These are phyloP conservation scores for Aspergillus aculeatus DNA, from an alignment of 2,329 filamentous ascomycete species.

Conservation along the genomic window DNA sequence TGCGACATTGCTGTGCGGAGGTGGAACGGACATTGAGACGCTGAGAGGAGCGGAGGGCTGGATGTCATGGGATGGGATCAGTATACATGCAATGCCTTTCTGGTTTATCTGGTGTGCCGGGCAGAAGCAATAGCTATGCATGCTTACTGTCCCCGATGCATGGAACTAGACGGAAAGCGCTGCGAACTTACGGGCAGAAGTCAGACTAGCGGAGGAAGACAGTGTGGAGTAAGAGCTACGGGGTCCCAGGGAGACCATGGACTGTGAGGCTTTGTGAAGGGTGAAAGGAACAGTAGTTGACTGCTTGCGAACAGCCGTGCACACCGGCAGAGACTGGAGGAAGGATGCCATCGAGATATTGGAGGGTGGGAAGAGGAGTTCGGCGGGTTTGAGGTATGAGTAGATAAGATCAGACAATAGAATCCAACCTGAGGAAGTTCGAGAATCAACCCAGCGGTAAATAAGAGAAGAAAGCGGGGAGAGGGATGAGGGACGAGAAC, in stretches of 20 bases:
- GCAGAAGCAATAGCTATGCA: not conserved
- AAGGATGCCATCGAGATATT: constrained; percentile 33
- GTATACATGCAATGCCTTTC: not conserved
- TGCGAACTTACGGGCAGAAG: constrained; percentile 31
- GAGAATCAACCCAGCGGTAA: constrained; percentile 2
- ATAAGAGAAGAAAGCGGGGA: not conserved
- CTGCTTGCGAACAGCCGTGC: constrained; percentile 38
- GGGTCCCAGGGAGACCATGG: constrained; percentile 30
- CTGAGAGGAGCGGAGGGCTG: constrained; percentile 21
- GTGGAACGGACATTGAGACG: constrained; percentile 17
- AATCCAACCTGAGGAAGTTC: not conserved
- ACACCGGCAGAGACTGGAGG: constrained; percentile 30
- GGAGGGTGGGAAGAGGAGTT: constrained; percentile 7
- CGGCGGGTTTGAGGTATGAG: not conserved
- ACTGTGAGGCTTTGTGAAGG: constrained; percentile 25
- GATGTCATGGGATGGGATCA: not conserved
- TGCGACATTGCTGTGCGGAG: constrained; percentile 32
- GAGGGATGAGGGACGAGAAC: constrained; percentile 8
- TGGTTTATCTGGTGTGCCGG: not conserved
- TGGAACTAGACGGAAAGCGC: constrained; percentile 10
- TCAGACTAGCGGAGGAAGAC: constrained; percentile 28
- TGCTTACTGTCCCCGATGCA: constrained; percentile 2
- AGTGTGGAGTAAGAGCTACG: constrained; percentile 32
- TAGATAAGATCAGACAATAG: not conserved
- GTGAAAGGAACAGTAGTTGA: constrained; percentile 29